These are phyloP conservation scores for Suillus subaureus DNA, from an alignment of 768 basidiomycete species.

Conservation along the genomic window DNA sequence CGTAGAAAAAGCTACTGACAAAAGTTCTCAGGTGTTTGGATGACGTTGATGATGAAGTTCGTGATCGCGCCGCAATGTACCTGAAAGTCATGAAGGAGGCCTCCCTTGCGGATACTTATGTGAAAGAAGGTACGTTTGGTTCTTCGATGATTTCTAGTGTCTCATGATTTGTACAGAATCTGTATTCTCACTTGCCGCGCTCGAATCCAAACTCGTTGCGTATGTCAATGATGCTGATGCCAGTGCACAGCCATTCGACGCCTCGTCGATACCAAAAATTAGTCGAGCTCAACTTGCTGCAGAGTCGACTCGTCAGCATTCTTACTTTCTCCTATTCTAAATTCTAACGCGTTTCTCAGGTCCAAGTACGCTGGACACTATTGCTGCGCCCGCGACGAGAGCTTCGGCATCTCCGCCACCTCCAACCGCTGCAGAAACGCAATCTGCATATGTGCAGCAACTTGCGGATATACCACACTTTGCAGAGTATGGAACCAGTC, in stretches of 20 bases:
- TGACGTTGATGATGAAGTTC: constrained; percentile 98
- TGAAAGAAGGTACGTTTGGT: constrained; percentile 78
- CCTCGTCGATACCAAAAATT: constrained; percentile 86
- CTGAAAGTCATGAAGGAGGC: constrained; percentile 82
- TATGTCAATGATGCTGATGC: constrained; percentile 87
- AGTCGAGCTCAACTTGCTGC: constrained; percentile 90
- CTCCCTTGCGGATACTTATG: constrained; percentile 78
- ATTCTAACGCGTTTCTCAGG: constrained; percentile 45
- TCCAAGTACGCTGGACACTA: constrained; percentile 85
- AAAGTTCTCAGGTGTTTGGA: constrained; percentile 75
- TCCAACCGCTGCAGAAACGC: constrained; percentile 84
- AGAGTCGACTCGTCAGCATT: constrained; percentile 76
- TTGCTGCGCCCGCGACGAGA: constrained; percentile 68
- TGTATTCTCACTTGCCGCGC: constrained; percentile 84
- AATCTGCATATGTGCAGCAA: constrained; percentile 85
- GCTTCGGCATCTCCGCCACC: constrained; percentile 63
- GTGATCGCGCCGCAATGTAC: constrained; percentile 96
- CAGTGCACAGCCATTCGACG: constrained; percentile 76
- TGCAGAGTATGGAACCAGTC: constrained; percentile 78
- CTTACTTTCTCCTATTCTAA: constrained; percentile 11
- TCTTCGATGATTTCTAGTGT: constrained; percentile 7
- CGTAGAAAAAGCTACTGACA: background rate
- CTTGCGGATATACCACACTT: constrained; percentile 88
- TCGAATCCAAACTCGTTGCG: constrained; percentile 90
- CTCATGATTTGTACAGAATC: constrained; percentile 63